Conservation (phyloP, 2,329 filamentous ascomycete species). For the Ophiostoma pallidulum region DNA sequence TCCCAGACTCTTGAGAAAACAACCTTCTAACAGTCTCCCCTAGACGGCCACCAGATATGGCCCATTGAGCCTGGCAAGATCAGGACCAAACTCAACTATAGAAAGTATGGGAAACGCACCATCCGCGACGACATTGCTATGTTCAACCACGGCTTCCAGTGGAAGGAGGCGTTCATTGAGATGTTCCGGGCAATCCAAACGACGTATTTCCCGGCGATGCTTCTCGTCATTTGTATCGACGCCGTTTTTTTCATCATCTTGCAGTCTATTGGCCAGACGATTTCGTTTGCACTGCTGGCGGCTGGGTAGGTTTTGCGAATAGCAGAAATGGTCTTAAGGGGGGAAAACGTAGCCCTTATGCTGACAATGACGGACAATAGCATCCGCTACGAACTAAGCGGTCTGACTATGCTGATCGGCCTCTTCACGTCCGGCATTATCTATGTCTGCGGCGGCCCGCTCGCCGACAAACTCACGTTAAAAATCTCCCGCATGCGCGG, state of each 20-base stretch:
- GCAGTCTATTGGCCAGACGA: conserved; percentile 21
- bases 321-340: too few species aligned
- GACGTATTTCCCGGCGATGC: conserved; percentile 25
- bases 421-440: conserved; percentile 18
- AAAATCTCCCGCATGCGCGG: conserved; percentile 14
- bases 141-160: conserved; percentile 24
- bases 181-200: conserved; percentile 24
- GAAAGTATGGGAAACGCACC: conserved; percentile 20
- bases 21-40: not conserved
- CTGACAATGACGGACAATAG: conserved; percentile 13
- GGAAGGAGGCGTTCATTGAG: conserved; percentile 19
- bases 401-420: conserved; percentile 21
- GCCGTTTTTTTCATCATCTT: conserved; percentile 22
- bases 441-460: conserved; percentile 23
- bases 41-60: conserved; percentile 7
- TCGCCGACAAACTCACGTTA: conserved; percentile 24
- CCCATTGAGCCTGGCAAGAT: conserved; percentile 20
- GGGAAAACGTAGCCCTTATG: too few species aligned
- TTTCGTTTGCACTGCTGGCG: conserved; percentile 5
- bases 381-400: conserved; percentile 25
- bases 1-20: not conserved
- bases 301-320: conserved; percentile 3
- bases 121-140: conserved; percentile 24
- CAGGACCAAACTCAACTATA: conserved; percentile 13
- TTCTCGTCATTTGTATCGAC: conserved; percentile 24